Percentiles rank a stretch among this genome's conserved stretches.
Evolutionary conservation across 208 protist species (phyloP).

Genomic region (Acanthamoeba healyi): DNA sequence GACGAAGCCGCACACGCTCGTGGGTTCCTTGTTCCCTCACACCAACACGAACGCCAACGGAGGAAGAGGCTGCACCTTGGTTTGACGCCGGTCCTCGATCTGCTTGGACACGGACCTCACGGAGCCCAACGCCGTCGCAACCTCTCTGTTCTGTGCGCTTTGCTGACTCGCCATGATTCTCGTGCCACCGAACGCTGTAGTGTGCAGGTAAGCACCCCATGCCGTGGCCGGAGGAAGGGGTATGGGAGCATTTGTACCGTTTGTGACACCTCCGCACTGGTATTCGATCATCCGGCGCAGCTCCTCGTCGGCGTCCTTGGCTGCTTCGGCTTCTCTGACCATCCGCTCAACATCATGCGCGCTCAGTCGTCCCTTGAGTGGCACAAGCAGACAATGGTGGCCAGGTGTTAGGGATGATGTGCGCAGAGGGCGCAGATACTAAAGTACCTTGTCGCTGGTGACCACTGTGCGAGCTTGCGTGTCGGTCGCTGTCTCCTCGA

Average conservation of each 20-base stretch:
- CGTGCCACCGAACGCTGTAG: no score
- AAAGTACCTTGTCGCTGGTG: constrained; percentile 87
- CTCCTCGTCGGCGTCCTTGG: constrained; percentile 87
- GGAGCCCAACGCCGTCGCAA: background rate
- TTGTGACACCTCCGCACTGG: constrained; percentile 92
- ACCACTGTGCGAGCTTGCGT: constrained; percentile 93
- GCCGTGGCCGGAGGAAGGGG: no score
- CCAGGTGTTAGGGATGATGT: background rate
- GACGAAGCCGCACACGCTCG: background rate
- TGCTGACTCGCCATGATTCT: no score
- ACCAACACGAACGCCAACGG: no score
- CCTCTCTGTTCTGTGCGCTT: no score
- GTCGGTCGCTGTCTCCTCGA: constrained; percentile 94
- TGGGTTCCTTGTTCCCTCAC: no score
- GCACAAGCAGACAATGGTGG: background rate
- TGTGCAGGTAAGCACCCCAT: no score
- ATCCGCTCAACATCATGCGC: constrained; percentile 96
- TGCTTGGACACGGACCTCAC: background rate
- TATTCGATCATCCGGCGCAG: constrained; percentile 93
- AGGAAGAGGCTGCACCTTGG: no score
- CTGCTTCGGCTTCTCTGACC: constrained; percentile 94
- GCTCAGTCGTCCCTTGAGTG: constrained; percentile 82
- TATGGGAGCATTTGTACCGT: no score
- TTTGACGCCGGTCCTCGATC: background rate
- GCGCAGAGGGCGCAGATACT: background rate